Conservation (phyloP, 2,329 filamentous ascomycete species). For the Aspergillus sergii region DNA sequence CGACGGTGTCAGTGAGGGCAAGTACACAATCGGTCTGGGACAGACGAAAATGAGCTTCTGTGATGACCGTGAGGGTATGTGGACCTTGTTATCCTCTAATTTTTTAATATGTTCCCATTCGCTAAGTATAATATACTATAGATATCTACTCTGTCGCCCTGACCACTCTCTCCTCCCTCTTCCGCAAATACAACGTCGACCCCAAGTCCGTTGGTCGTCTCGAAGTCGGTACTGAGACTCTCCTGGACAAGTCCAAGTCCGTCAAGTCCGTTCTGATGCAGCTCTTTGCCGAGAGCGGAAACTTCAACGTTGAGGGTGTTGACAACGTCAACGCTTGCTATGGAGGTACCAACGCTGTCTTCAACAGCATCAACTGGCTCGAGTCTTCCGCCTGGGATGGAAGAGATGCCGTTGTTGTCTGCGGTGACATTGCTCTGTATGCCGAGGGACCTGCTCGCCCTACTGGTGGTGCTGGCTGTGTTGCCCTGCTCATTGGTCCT, state of each 20-base stretch:
- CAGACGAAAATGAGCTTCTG: slow-evolving; percentile 94
- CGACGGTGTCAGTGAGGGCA: slow-evolving; percentile 78
- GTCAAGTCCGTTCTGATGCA: slow-evolving; percentile 89
- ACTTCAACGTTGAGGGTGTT: slow-evolving; percentile 81
- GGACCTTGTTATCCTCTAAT: background rate
- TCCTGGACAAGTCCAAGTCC: slow-evolving; percentile 88
- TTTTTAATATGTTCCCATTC: background rate
- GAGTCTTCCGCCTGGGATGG: slow-evolving; percentile 88
- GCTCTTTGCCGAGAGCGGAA: slow-evolving; percentile 69
- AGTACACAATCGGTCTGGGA: slow-evolving; percentile 89
- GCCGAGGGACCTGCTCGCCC: slow-evolving; percentile 81
- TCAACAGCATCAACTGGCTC: slow-evolving; percentile 83
- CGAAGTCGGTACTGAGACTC: slow-evolving; percentile 83
- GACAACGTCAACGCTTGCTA: slow-evolving; percentile 87
- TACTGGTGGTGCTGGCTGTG: slow-evolving; percentile 76
- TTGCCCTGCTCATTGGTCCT: slow-evolving; percentile 78
- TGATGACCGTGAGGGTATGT: slow-evolving; percentile 80
- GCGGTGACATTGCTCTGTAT: slow-evolving; percentile 82
- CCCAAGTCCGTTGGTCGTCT: slow-evolving; percentile 75
- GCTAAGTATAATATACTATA: slow-evolving; percentile 47
- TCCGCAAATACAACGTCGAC: slow-evolving; percentile 83
- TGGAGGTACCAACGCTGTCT: slow-evolving; percentile 80
- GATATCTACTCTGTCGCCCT: slow-evolving; percentile 87
- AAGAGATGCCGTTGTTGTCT: slow-evolving; percentile 76
- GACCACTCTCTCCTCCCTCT: slow-evolving; percentile 74